Evolutionary conservation across 805 yeast genomes (phyloP), one percentile per base, ranked within the genome.

Genomic region (Kodamaea fukazawae): DNA sequence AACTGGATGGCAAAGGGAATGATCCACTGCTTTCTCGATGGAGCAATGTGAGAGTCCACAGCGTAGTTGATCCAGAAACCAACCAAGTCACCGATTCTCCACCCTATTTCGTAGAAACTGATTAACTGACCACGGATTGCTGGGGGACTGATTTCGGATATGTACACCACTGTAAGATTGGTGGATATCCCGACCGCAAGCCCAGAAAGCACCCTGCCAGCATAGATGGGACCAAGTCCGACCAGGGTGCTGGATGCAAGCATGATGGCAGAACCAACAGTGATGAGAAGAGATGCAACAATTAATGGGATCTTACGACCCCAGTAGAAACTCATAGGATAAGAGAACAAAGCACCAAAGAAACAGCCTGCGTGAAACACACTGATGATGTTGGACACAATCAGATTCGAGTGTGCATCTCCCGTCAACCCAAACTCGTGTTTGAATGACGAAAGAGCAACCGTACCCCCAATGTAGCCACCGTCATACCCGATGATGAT

Each of bases 401-500:
- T 46, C 32, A 14, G 35, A 18, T 46, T 49, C 13, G 59, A 49
- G 25, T 61, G 58, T n/a, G 41, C 7, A 13, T 50, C 41, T 32
- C 32, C 40, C 37, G 53, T 54, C 28, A 66, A 51, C 13, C 62
- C 61, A 48, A 65, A 65, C 44, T 64, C 70, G 8, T 51, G 31
- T 38, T 48, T 44, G 42, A 66, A 66, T 3, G 65, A 55, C 10
- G 48, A 47, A 17, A 65, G 50, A 3, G 65, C 62, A 20, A 64
- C 67, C 3, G 70, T 62, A 6, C 70, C 70, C 7, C 71, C 71
- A 32, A 66, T 66, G 36, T 62, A 65, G 3, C 68, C 70, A 5
- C 68, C 65, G 40, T 66, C 71, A 39, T 66, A 66, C 7, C 71
- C 71, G 32, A 65, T 63, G 36, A 66, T 62, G 38, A 65, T 61